Evolutionary conservation across 495 filamentous ascomycete genomes (phyloP), one percentile per base, ranked within the genome.

Genomic region (Annulohypoxylon maeteangense): DNA sequence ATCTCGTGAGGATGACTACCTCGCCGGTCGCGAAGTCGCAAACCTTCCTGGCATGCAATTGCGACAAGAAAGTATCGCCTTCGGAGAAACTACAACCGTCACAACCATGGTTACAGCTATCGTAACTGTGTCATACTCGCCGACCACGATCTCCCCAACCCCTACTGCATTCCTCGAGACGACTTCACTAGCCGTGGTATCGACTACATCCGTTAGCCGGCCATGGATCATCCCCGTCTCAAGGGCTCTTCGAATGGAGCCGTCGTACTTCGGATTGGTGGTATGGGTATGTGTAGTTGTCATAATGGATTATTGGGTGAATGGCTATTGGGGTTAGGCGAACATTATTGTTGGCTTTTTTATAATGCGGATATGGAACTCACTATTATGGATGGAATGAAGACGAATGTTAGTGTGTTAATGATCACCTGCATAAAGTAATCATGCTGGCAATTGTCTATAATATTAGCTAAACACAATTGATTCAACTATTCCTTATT

Each of bases 1-100:
- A 7, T 72, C 72, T 44, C 74, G 78, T 12, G 79, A 81, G 60
- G 74, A 68, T 10, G 76, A 79, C 45, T 79, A 80, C 56, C 72
- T 77, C 3, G 78, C 76, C 42, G 78, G 79, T 8, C 74, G 68
- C 14, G 74, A 75, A 45, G 64, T 77, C 16, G 44, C 65, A 25
- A 67, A 74, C 3, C 59, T 77, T 3, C 75, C 75, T 8, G 67
- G 70, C 10, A 47, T 77, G 7, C 75, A 74, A 2, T 27, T 77
- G n/a, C 70, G 70, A n/a, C 68, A 74, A 29, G 70, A 72, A 59
- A 78, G 75, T 44, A 32, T 66, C 34, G 34, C 61, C 7, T 25
- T 34, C 2, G 61, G 65, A 14, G 47, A 34, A 18, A 68, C 70
- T 3, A 69, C 66, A 0, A 70, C 74, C 36, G 56, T 68, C 27